Conservation (phyloP, 148 eudicot genomes). For the Rhododendron ovatum region DNA sequence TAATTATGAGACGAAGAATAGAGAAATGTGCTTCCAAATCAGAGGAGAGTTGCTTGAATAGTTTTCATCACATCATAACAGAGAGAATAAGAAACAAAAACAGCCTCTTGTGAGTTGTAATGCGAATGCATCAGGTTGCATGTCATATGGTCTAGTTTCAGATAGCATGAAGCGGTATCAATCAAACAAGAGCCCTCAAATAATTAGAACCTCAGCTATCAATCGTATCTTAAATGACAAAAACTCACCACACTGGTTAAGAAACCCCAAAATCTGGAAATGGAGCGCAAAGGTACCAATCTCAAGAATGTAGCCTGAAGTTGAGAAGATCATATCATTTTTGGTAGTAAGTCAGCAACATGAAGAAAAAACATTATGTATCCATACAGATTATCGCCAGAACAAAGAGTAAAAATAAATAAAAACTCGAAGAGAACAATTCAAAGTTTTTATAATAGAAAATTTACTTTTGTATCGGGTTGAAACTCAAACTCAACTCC, state of each 20-base stretch:
- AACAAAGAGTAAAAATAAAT: no score
- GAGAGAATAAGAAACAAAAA: not conserved
- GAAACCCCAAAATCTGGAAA: slow-evolving; percentile 86
- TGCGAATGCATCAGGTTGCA: not conserved
- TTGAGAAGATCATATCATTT: slow-evolving; percentile 1
- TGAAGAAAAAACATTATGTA: not conserved
- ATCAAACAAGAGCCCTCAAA: not conserved
- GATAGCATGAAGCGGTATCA: not conserved
- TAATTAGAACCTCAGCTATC: not conserved
- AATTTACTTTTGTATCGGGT: slow-evolving; percentile 75
- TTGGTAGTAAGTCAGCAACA: not conserved
- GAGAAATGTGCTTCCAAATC: not conserved
- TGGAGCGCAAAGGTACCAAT: slow-evolving; percentile 76
- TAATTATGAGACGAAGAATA: not conserved
- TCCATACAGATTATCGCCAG: not conserved
- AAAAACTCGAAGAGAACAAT: not conserved
- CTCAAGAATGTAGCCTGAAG: slow-evolving; percentile 76
- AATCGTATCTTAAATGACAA: not conserved
- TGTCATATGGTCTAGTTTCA: not conserved
- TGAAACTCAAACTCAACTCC: slow-evolving; percentile 78
- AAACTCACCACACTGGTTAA: slow-evolving; percentile 67
- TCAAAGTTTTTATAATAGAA: not conserved
- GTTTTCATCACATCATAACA: not conserved
- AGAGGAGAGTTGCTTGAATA: not conserved
- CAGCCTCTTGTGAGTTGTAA: not conserved